Evolutionary conservation across 805 yeast species (phyloP).

Genomic region (Kuraishia hungarica): DNA sequence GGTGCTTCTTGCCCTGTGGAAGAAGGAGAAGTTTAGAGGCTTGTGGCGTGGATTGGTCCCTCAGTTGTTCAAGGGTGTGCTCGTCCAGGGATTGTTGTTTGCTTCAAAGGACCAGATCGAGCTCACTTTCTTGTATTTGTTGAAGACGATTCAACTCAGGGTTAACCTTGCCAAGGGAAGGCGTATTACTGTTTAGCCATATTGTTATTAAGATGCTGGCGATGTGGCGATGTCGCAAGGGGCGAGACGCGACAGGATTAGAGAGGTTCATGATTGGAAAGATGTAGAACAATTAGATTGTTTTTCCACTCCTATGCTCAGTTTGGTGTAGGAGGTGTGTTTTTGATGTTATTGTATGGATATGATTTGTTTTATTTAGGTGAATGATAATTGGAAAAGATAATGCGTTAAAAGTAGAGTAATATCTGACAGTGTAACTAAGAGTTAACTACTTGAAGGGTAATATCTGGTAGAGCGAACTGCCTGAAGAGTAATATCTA

Average conservation of each 20-base stretch:
- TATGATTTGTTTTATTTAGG: background rate
- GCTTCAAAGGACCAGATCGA: constrained; percentile 67
- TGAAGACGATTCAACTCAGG: constrained; percentile 3
- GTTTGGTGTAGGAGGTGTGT: background rate
- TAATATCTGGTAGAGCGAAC: too few species aligned
- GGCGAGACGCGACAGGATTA: too few species aligned
- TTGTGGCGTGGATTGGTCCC: constrained; percentile 79
- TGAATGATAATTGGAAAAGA: background rate
- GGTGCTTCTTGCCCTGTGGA: constrained; percentile 51
- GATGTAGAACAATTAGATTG: background rate
- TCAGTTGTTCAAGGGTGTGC: constrained; percentile 70
- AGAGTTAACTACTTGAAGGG: too few species aligned
- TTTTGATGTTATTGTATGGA: background rate
- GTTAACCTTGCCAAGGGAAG: background rate
- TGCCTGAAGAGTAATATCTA: too few species aligned
- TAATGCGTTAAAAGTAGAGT: too few species aligned
- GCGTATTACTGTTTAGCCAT: background rate
- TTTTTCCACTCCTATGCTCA: background rate
- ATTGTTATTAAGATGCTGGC: too few species aligned
- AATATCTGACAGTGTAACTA: too few species aligned
- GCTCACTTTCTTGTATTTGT: constrained; percentile 5
- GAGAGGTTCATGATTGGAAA: background rate
- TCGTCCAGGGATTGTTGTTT: constrained; percentile 78
- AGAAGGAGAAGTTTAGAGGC: constrained; percentile 54
- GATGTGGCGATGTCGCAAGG: too few species aligned